Base-by-base conservation (phyloP, 257 asterid genomes). In the Vinca minor region DNA sequence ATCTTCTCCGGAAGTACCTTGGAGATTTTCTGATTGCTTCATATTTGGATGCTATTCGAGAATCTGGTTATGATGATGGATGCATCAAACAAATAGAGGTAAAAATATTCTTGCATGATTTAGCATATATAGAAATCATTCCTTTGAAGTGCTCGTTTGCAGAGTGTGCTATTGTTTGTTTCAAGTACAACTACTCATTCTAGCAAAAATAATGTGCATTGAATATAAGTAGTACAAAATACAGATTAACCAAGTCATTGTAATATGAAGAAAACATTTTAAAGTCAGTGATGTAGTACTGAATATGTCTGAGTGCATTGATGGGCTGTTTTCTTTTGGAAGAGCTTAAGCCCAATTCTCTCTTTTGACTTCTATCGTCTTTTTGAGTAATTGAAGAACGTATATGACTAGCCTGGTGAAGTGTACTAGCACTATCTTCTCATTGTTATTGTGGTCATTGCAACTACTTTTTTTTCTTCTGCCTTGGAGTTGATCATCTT, bases 1-100 rank as follows among this genome's bases (percentile, higher is more conserved):
- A 93, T 74, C 88, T 87, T 76, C 96, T 93, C 15, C 83, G 96
- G 73, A 93, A 93, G 91, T 89, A 93, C 87, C 87, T 93, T 48
- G 98, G 98, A 31, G 98, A 93, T 77, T 75, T 87, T 70, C 69
- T 89, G 74, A 93, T 93, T 60, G 97, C 94, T 73, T 85, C 94
- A 10, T 93, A 93, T 78, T 87, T 93, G 49, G 81, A 93, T 67
- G 72, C 78, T 55, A 69, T 84, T 67, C 87, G 75, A 77, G 97
- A 87, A 71, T 89, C 97, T 25, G 95, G 98, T 69, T 89, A 85
- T 48, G 95, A 84, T 69, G 70, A 80, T 63, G 64, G 72, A 54
- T 83, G 87, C 69, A 83, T 85, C 46, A 89, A 81, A 69, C 96
- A 87, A 84, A 84, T 89, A 60, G 97, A 93, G 98, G 98, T 92